Evolutionary conservation across 2,329 filamentous ascomycete genomes (phyloP).

Genomic region (Neopestalotiopsis rosae): DNA sequence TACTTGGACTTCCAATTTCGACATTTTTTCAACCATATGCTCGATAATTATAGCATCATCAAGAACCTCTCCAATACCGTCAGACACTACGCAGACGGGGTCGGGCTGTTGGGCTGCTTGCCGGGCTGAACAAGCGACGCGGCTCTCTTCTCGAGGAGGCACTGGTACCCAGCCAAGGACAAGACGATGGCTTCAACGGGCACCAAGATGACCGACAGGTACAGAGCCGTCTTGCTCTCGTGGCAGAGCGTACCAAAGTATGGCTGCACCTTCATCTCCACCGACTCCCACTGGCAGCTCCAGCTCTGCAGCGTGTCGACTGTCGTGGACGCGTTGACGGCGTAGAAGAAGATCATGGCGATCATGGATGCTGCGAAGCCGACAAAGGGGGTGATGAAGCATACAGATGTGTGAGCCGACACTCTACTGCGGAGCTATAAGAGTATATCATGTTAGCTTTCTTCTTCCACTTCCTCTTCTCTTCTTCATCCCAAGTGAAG

Average conservation of each 20-base stretch:
- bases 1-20: no score
- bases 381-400: slow-evolving; percentile 46
- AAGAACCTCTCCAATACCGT: not conserved
- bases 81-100: slow-evolving; percentile 13
- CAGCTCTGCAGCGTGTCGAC: slow-evolving; percentile 65
- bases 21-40: not conserved
- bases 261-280: slow-evolving; percentile 58
- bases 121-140: slow-evolving; percentile 36
- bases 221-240: slow-evolving; percentile 59
- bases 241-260: slow-evolving; percentile 62
- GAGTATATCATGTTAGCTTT: not conserved
- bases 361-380: slow-evolving; percentile 54
- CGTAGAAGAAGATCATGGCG: slow-evolving; percentile 62
- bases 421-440: slow-evolving; percentile 45
- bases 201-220: slow-evolving; percentile 60
- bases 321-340: slow-evolving; percentile 56
- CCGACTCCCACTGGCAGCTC: slow-evolving; percentile 63
- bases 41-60: not conserved
- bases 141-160: slow-evolving; percentile 49
- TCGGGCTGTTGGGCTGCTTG: slow-evolving; percentile 41
- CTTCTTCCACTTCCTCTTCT: not conserved
- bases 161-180: slow-evolving; percentile 50
- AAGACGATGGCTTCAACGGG: slow-evolving; percentile 59
- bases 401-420: slow-evolving; percentile 40
- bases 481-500: no score